Base-by-base conservation (phyloP, 2,329 filamentous ascomycete genomes). In the Gnomoniopsis smithogilvyi region DNA sequence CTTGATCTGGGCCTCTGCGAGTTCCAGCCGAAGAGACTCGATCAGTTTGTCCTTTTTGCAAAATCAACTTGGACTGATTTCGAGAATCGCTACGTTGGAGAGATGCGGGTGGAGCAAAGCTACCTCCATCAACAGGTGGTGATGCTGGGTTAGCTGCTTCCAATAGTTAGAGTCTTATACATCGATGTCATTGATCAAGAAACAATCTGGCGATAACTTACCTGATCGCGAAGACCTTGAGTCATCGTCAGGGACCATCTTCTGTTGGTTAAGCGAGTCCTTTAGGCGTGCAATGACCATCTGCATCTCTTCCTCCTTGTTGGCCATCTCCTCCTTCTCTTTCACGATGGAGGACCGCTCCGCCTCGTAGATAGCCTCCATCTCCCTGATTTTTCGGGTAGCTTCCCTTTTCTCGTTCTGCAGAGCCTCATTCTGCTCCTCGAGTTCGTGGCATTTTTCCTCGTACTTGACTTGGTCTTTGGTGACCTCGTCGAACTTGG, bases 11-110 rank as follows among this genome's bases (percentile, higher is more conserved):
- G 91, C 89, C 73, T 98, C 95, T 47, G 95, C 94, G 51, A 99
- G 83, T 72, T 99, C 95, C 26, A 98, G 83, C 58, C 94, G 86
- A 63, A 99, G 80, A 12, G 90, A 92, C 72, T 98, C 94, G 67
- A 99, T 98, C 60, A 97, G 80, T 76, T 96, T 95, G 75, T 99
- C 95, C 73, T 98, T 99, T n/a, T 73, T 98, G 93, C 66, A 96
- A 82, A 53, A 98, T 83, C 54, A 96, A 80, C 73, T 94, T 96
- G 15, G 92, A 96, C 74, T 90, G 94, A 72, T 91, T 96, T 64
- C 90, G 85, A 36, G 92, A 96, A 67, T 96, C 91, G 80, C 91
- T 96, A 64, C 92, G 89, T 67, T 94, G 87, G 56, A 96, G 76
- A 3, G 91, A 92, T 17, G 89, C 89, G 1, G 92, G 90, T 15